A percentile compares a stretch with the other conserved stretches of the same genome.
Conservation (phyloP, 2,329 filamentous ascomycete species). For the Exophiala viscosa region DNA sequence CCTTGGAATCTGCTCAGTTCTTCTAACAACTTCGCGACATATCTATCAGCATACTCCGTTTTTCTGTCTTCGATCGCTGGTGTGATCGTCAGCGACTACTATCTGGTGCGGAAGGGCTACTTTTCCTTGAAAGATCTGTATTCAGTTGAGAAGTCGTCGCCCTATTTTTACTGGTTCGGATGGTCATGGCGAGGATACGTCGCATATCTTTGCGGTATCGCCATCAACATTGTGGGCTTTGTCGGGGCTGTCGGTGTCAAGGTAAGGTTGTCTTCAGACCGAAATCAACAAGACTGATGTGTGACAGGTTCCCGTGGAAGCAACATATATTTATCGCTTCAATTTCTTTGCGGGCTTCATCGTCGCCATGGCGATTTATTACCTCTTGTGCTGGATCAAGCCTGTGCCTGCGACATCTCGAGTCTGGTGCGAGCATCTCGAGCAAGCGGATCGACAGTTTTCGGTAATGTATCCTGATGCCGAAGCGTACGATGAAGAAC, state of each 20-base stretch:
- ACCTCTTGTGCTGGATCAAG: conserved; percentile 61
- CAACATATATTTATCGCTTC: conserved; percentile 80
- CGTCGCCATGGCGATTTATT: conserved; percentile 66
- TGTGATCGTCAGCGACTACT: conserved; percentile 88
- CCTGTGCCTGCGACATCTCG: conserved; percentile 73
- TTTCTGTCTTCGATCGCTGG: conserved; percentile 92
- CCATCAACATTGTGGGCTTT: conserved; percentile 90
- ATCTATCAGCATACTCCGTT: conserved; percentile 86
- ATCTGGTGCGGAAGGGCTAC: conserved; percentile 76
- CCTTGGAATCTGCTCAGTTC: conserved; percentile 52
- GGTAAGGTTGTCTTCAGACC: background rate
- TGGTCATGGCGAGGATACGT: conserved; percentile 79
- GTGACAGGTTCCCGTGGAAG: conserved; percentile 64
- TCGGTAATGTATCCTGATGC: conserved; percentile 14
- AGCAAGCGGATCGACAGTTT: conserved; percentile 17
- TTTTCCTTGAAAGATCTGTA: conserved; percentile 76
- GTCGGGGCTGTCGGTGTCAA: conserved; percentile 69
- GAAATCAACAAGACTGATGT: background rate
- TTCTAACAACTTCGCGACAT: conserved; percentile 61
- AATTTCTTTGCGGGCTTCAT: conserved; percentile 88
- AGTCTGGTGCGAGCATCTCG: conserved; percentile 67
- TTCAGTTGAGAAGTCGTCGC: conserved; percentile 57
- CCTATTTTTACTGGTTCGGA: conserved; percentile 71
- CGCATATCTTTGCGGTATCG: conserved; percentile 70
- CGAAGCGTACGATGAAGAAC: conserved; percentile 11